phyloP scores from a whole-genome alignment of 148 eudicot genomes.

The Amaranthus cruentus region DNA sequence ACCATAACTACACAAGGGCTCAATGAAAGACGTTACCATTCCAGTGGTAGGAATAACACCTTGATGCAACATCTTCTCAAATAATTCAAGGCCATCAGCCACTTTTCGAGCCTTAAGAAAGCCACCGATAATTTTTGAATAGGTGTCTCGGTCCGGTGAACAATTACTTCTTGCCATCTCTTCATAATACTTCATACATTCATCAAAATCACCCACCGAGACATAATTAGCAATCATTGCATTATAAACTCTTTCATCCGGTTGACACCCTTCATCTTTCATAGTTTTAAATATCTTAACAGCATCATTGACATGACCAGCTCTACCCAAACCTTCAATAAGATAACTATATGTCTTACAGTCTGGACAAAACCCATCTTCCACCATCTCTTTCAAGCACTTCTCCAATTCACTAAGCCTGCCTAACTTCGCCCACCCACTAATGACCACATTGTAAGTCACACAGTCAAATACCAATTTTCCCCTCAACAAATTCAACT shows the following conservation, averaged over 20 bases:
- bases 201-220: conserved; percentile 49
- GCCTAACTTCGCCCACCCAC: conserved; percentile 75
- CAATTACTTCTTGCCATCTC: conserved; percentile 48
- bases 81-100: conserved; percentile 84
- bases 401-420: conserved; percentile 63
- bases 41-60: conserved; percentile 71
- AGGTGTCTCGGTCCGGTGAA: conserved; percentile 59
- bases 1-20: conserved; percentile 74
- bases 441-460: conserved; percentile 58
- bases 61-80: conserved; percentile 63
- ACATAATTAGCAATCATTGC: conserved; percentile 63
- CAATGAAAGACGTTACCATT: conserved; percentile 61
- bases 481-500: conserved; percentile 57
- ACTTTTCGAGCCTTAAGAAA: conserved; percentile 70
- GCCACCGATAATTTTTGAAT: conserved; percentile 41
- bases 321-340: conserved; percentile 80
- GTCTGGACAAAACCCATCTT: conserved; percentile 60
- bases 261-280: conserved; percentile 39
- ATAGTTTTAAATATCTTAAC: conserved; percentile 52
- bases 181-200: conserved; percentile 51
- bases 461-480: conserved; percentile 36
- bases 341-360: conserved; percentile 59
- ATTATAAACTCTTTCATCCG: conserved; percentile 59
- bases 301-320: conserved; percentile 61
- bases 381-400: conserved; percentile 61